Evolutionary conservation across 768 basidiomycete genomes (phyloP), one percentile per base, ranked within the genome.

Genomic region (Lactarius indigo): DNA sequence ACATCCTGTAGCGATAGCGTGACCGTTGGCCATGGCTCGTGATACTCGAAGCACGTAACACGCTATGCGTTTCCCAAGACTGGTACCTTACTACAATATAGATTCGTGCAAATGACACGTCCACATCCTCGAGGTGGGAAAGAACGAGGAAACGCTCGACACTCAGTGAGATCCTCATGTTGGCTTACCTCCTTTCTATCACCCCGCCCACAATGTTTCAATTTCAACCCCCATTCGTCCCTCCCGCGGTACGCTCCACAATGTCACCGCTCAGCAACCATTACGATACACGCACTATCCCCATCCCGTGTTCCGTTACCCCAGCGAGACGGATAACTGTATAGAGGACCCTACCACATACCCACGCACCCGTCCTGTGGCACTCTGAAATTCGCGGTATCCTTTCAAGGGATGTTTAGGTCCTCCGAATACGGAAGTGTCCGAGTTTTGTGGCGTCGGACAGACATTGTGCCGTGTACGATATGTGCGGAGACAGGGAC

Each of bases 181-280:
- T n/a, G n/a, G 42, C 52, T 54, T 28, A 8, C 28, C 17, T 1
- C 35, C 3, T 12, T 35, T 2, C 35, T 12, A 12, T 0, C 1
- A 35, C 12, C 35, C 4, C 35, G 10, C 12, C 8, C 42, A 0
- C 42, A 44, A 44, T 13, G 13, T 54, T 35, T 12, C 28, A 18
- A 59, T 26, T 2, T 57, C 33, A 28, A 85, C 85, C 0, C 85
- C 35, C 35, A 35, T 35, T 35, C 35, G 35, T 82, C 85, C 83
- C 0, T 84, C 91, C 62, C 79, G 78, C 23, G 85, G 88, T 30
- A 80, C 83, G 68, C 91, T 91, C 73, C 88, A 91, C 35, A 33
- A 1, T 9, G 1, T 91, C 88, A 0, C 88, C 90, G 0, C 90
- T 90, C 80, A 91, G 90, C 73, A 86, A 89, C 70, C 81, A 88